phyloP scores from a whole-genome alignment of 345 rosid species.

The Passiflora organensis region DNA sequence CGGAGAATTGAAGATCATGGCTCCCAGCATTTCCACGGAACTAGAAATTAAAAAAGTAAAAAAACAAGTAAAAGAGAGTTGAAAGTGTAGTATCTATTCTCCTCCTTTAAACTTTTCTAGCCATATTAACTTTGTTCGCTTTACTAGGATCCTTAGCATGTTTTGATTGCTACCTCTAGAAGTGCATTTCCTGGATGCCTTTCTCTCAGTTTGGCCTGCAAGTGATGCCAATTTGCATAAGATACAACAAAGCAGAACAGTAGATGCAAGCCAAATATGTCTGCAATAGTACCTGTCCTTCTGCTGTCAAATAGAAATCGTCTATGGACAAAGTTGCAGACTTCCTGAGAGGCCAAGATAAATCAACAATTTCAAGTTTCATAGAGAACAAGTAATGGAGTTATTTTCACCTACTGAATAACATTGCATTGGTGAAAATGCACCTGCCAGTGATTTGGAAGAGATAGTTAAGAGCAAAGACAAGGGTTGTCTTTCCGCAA shows the following conservation, averaged over 20 bases:
- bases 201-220: conserved; percentile 69
- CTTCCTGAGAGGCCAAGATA: conserved; percentile 45
- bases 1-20: conserved; percentile 89
- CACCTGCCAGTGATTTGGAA: conserved; percentile 75
- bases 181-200: conserved; percentile 74
- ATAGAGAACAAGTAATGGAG: background rate
- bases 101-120: background rate
- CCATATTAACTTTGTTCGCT: no score
- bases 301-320: conserved; percentile 87
- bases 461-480: conserved; percentile 87
- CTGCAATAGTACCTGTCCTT: conserved; percentile 59
- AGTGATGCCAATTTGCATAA: conserved; percentile 13
- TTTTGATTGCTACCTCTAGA: conserved; percentile 50
- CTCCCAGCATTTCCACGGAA: conserved; percentile 94
- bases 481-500: conserved; percentile 98
- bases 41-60: conserved; percentile 30
- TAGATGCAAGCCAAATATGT: conserved; percentile 7
- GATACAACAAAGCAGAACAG: conserved; percentile 11
- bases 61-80: background rate
- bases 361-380: conserved; percentile 4
- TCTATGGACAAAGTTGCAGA: conserved; percentile 84
- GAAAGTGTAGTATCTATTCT: background rate
- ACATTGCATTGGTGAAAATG: background rate
- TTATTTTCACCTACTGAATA: background rate
- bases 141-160: conserved; percentile 1